Conservation (phyloP, 208 protist genomes). For the Strigomonas oncopelti region DNA sequence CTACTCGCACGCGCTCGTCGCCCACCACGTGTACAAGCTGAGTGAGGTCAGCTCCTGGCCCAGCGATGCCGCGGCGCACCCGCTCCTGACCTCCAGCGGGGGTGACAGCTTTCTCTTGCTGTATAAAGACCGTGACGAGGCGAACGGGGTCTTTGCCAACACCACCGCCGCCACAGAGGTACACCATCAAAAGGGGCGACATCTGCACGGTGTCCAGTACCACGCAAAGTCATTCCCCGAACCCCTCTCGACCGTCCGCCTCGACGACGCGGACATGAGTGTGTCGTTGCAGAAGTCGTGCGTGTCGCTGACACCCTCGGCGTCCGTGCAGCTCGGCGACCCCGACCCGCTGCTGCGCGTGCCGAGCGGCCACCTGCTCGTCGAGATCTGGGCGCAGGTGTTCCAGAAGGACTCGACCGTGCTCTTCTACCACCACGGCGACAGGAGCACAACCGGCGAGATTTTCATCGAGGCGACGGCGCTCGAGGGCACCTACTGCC, state of each 20-base stretch:
- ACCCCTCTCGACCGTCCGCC: too few relatives aligned
- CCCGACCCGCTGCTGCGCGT: conserved; percentile 58
- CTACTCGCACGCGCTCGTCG: conserved; percentile 52
- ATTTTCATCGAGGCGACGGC: conserved; percentile 83
- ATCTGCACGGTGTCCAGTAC: neutral
- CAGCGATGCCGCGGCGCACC: conserved; percentile 14
- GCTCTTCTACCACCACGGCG: conserved; percentile 88
- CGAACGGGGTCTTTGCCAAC: neutral
- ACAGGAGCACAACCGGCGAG: conserved; percentile 81
- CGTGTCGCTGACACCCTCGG: conserved; percentile 65
- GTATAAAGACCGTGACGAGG: conserved; percentile 18
- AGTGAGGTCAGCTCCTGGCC: conserved; percentile 47
- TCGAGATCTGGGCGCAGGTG: conserved; percentile 85
- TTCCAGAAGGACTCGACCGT: conserved; percentile 70
- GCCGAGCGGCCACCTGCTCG: conserved; percentile 70
- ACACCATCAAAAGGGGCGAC: too few relatives aligned
- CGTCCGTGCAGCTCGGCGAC: conserved; percentile 69
- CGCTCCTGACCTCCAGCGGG: conserved; percentile 42
- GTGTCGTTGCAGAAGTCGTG: conserved; percentile 22
- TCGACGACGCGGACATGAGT: too few relatives aligned
- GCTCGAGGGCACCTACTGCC: conserved; percentile 72
- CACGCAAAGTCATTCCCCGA: too few relatives aligned
- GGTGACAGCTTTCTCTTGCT: conserved; percentile 53
- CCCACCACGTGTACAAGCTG: conserved; percentile 43
- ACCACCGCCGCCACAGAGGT: too few relatives aligned